These are phyloP conservation scores for Penicillium steckii DNA, from an alignment of 495 filamentous ascomycete species.

Conservation along the genomic window DNA sequence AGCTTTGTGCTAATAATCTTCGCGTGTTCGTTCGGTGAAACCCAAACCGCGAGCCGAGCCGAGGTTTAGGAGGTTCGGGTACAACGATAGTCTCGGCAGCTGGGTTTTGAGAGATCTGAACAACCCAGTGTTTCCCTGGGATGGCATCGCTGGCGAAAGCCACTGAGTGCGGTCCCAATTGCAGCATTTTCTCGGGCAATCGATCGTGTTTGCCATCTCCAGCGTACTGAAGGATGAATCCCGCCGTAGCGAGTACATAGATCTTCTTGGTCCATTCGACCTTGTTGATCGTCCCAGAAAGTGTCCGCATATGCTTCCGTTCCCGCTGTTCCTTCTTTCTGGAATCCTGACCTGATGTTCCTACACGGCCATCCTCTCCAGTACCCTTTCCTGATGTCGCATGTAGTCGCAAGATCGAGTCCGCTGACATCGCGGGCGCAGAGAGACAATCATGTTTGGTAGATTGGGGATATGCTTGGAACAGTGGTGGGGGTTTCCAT, in stretches of 20 bases:
- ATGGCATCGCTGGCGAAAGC: conserved; percentile 94
- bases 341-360: conserved; percentile 8
- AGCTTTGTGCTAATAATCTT: conserved; percentile 59
- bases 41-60: conserved; percentile 65
- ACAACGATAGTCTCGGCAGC: conserved; percentile 58
- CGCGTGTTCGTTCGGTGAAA: conserved; percentile 60
- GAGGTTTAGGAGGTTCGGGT: conserved; percentile 53
- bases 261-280: conserved; percentile 81
- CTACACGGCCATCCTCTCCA: conserved; percentile 1
- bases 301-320: conserved; percentile 44
- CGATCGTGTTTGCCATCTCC: conserved; percentile 78
- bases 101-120: conserved; percentile 79
- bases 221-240: conserved; percentile 84
- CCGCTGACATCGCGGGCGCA: conserved; percentile 51
- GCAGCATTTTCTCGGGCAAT: conserved; percentile 82
- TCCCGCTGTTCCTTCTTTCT: conserved; percentile 47
- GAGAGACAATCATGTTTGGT: conserved; percentile 55
- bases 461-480: conserved; percentile 88
- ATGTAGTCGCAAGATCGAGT: conserved; percentile 59
- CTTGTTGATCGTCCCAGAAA: conserved; percentile 60
- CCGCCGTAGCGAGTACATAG: conserved; percentile 77
- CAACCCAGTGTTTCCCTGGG: conserved; percentile 86
- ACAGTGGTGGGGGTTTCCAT: conserved; percentile 82
- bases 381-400: conserved; percentile 39
- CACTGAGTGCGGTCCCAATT: conserved; percentile 79